Conservation (phyloP, 106 monocot genomes). For the Platanthera zijinensis region DNA sequence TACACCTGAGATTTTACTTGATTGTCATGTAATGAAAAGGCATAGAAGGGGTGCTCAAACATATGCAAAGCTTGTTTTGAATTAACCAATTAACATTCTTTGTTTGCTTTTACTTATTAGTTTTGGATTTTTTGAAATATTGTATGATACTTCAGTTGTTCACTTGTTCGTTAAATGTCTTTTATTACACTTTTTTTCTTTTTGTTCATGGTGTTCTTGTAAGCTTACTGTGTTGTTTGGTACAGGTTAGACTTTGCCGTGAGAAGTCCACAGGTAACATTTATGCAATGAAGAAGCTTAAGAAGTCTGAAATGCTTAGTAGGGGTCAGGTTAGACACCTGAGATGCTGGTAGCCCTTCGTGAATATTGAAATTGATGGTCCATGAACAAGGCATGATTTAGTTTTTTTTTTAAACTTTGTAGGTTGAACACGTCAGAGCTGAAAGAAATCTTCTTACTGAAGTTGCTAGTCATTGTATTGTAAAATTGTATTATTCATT, state of each 20-base stretch:
- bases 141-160: neutral
- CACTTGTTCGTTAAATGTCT: neutral
- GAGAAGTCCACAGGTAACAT: constrained; percentile 41
- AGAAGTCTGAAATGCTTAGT: constrained; percentile 49
- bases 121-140: neutral
- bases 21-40: neutral
- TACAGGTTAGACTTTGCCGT: constrained; percentile 39
- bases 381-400: neutral
- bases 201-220: constrained; percentile 1
- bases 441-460: constrained; percentile 95
- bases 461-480: constrained; percentile 97
- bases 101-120: neutral
- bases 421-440: constrained; percentile 92
- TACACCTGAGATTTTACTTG: neutral
- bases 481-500: constrained; percentile 99
- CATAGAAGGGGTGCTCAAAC: neutral
- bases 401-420: neutral
- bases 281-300: constrained; percentile 50
- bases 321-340: constrained; percentile 30
- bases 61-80: neutral
- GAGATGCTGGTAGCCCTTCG: neutral
- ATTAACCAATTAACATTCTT: neutral
- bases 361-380: constrained; percentile 1
- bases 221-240: neutral
- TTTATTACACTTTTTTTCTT: neutral